Evolutionary conservation across 2,329 filamentous ascomycete genomes (phyloP), one percentile per base, ranked within the genome.

Genomic region (Botrytis fabae): DNA sequence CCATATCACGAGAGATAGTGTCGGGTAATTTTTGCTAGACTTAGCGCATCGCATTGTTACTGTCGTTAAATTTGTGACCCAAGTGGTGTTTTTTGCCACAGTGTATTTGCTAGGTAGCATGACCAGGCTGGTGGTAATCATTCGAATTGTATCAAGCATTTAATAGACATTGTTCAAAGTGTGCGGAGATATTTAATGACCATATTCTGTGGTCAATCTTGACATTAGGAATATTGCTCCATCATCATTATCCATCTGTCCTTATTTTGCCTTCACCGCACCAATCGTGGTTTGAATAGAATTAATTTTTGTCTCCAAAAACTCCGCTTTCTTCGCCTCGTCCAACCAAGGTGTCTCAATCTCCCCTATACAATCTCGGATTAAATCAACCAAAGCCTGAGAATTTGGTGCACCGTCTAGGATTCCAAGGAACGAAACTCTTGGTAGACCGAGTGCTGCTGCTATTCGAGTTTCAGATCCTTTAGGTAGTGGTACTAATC

Each of bases 391-490:
- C 16, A 94, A 80, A 1, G 87, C 84, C 68, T 85, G 85, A 0
- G 87, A 85, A 60, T 87, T 86, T 0, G 90, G 89, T 0, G 90
- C 89, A 54, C 83, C 85, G 10, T 84, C 83, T 32, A 84, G 81
- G 10, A 94, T 80, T 0, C 87, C 92, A 46, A 94, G 82, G 35
- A 90, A 89, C 1, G 90, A 92, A 0, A 90, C 89, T 48, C 90
- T 85, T 0, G 90, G 88, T 16, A 93, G 84, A 2, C 87, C 87
- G 5, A 93, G 83, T 32, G 85, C 85, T 44, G 82, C 80, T 65
- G 87, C 87, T 25, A 94, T 81, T 20, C 85, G 85, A 25, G 87
- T 83, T 63, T 91, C 90, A 68, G 86, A 88, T 0, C 86, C 82
- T 70, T 86, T 88, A 0, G 90, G 90, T 64, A 93, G 85, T 1